Evolutionary conservation across 208 protist species (phyloP).

Genomic region (Crithidia fasciculata): DNA sequence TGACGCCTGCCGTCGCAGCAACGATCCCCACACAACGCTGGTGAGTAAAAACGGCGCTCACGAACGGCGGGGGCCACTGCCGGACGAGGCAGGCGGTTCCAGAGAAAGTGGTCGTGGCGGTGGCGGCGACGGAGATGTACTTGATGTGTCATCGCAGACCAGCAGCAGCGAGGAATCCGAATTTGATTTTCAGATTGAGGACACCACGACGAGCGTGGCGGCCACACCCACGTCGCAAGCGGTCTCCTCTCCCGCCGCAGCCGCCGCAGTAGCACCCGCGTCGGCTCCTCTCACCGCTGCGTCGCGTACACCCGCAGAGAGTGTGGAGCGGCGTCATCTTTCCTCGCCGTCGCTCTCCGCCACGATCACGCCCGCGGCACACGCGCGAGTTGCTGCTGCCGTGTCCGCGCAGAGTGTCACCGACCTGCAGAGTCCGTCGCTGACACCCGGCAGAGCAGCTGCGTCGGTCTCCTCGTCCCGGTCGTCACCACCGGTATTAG

Average conservation of each 20-base stretch:
- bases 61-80: background rate
- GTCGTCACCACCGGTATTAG: background rate
- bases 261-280: background rate
- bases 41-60: background rate
- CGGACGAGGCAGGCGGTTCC: background rate
- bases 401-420: background rate
- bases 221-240: constrained; percentile 2
- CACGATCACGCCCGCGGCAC: background rate
- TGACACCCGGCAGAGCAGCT: background rate
- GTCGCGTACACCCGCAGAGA: background rate
- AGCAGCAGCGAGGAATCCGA: constrained; percentile 7
- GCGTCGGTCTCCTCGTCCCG: background rate
- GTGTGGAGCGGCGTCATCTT: background rate
- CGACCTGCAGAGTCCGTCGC: background rate
- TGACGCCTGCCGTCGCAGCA: background rate
- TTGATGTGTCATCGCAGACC: constrained; percentile 2
- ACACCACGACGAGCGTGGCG: constrained; percentile 9
- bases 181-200: constrained; percentile 5
- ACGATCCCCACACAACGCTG: background rate
- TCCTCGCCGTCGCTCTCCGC: constrained; percentile 1
- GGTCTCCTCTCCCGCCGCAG: background rate
- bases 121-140: background rate
- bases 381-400: background rate
- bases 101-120: background rate
- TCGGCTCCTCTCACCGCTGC: background rate